These are phyloP conservation scores for Camptophora hylomeconis DNA, from an alignment of 2,329 filamentous ascomycete genomes.

Conservation along the genomic window DNA sequence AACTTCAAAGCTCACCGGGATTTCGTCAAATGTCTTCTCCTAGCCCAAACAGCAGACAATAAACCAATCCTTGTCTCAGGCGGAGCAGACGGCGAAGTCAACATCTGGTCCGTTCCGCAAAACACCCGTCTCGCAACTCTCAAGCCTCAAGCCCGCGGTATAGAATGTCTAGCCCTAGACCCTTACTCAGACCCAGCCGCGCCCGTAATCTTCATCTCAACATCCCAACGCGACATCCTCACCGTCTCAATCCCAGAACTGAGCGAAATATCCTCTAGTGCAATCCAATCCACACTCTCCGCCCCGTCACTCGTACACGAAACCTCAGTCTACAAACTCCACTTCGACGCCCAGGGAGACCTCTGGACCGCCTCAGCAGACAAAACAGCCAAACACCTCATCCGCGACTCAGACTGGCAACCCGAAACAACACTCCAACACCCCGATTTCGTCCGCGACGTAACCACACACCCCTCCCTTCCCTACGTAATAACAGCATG, in stretches of 20 bases:
- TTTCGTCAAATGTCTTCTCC: constrained; percentile 75
- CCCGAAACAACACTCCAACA: constrained; percentile 62
- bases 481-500: constrained; percentile 78
- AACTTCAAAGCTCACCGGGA: constrained; percentile 34
- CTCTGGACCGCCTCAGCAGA: constrained; percentile 91
- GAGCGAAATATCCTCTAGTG: constrained; percentile 27
- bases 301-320: constrained; percentile 63
- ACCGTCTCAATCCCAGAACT: constrained; percentile 36
- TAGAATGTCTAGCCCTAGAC: constrained; percentile 70
- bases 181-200: constrained; percentile 39
- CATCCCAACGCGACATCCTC: constrained; percentile 67
- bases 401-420: constrained; percentile 54
- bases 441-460: constrained; percentile 78
- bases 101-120: constrained; percentile 70
- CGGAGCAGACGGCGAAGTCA: constrained; percentile 63
- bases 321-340: constrained; percentile 73
- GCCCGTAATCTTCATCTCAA: constrained; percentile 56
- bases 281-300: constrained; percentile 41
- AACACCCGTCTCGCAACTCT: constrained; percentile 61
- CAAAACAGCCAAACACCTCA: constrained; percentile 70
- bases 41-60: constrained; percentile 42
- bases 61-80: constrained; percentile 58
- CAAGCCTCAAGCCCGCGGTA: constrained; percentile 63
- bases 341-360: constrained; percentile 60
- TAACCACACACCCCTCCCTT: constrained; percentile 55